Evolutionary conservation across 495 filamentous ascomycete genomes (phyloP).

Genomic region (Massariosphaeria phaeospora): DNA sequence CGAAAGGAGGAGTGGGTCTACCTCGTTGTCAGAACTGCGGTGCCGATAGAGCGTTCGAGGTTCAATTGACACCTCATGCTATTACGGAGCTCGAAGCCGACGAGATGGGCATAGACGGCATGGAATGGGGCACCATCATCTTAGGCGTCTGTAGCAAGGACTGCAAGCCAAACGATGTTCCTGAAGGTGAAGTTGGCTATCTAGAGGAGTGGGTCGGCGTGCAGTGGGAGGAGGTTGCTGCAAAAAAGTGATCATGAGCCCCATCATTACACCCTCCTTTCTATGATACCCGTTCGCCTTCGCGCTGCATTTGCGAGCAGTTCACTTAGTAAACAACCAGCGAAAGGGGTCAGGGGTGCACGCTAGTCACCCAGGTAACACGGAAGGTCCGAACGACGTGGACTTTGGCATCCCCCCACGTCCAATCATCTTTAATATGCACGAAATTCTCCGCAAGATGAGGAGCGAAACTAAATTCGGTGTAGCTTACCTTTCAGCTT

Average conservation of each 20-base stretch:
- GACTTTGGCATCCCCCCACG: too few species aligned
- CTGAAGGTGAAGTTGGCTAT: constrained; percentile 56
- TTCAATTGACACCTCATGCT: constrained; percentile 84
- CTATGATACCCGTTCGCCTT: too few species aligned
- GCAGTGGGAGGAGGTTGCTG: constrained; percentile 79
- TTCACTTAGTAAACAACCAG: too few species aligned
- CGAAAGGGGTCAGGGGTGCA: too few species aligned
- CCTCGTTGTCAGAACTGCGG: constrained; percentile 76
- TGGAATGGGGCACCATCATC: constrained; percentile 98
- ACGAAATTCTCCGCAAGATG: too few species aligned
- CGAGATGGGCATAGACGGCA: constrained; percentile 72
- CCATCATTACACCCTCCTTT: too few species aligned
- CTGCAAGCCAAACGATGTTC: constrained; percentile 53
- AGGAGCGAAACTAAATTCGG: too few species aligned
- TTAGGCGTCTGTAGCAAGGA: constrained; percentile 75
- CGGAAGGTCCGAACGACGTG: too few species aligned
- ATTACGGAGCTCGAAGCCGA: constrained; percentile 85
- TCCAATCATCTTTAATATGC: too few species aligned
- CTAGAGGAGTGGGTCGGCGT: constrained; percentile 94
- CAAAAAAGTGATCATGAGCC: constrained; percentile 20
- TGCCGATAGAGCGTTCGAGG: constrained; percentile 72
- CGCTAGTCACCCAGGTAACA: too few species aligned
- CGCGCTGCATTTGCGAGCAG: too few species aligned
- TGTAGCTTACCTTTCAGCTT: too few species aligned
- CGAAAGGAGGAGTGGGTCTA: constrained; percentile 44